phyloP scores from a whole-genome alignment of 805 yeast genomes.

The Barnettozyma populi region DNA sequence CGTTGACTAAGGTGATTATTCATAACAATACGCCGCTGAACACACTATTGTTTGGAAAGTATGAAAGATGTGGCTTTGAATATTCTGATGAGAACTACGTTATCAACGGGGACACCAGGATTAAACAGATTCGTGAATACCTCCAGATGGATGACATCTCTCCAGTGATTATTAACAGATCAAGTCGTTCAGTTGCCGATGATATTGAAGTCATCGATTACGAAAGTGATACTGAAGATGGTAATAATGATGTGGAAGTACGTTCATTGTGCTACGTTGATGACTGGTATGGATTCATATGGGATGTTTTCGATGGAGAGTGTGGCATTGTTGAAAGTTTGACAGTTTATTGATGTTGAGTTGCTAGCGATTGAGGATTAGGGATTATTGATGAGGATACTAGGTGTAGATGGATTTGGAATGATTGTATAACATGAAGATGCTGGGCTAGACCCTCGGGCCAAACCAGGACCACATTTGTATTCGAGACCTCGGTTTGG shows the following conservation, averaged over 20 bases:
- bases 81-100: background rate
- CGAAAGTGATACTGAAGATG: conserved; percentile 33
- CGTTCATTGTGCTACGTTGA: conserved; percentile 6
- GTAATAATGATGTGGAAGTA: conserved; percentile 12
- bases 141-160: background rate
- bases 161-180: conserved; percentile 17
- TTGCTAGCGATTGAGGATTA: background rate
- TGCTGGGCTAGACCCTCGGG: background rate
- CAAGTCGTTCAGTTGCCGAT: conserved; percentile 10
- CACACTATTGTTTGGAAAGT: conserved; percentile 47
- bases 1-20: conserved; percentile 40
- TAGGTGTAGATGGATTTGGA: too few relatives aligned
- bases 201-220: conserved; percentile 29
- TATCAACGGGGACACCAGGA: conserved; percentile 1
- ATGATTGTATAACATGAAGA: too few relatives aligned
- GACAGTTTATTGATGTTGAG: conserved; percentile 4
- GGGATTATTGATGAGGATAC: background rate
- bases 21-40: conserved; percentile 46
- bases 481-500: background rate
- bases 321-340: conserved; percentile 5
- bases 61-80: conserved; percentile 43
- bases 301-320: conserved; percentile 7
- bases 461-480: background rate
- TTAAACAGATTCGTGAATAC: background rate
- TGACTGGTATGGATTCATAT: conserved; percentile 5